Base-by-base conservation (phyloP, 2,329 filamentous ascomycete species). In the Penicillium sp. region DNA sequence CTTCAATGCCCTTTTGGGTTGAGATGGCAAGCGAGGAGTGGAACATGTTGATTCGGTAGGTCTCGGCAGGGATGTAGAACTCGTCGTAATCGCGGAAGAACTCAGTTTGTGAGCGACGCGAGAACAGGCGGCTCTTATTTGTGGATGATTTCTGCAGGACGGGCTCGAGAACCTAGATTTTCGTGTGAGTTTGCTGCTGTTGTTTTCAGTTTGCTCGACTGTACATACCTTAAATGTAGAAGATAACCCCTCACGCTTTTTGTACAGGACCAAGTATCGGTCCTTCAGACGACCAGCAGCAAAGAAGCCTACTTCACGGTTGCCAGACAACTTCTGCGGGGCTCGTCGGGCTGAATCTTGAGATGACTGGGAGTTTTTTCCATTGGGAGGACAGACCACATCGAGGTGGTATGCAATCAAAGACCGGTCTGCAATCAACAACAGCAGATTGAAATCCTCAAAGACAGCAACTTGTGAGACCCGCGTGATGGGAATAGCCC, bases 51-150 rank as follows among this genome's bases (percentile, higher is more conserved):
- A 99, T 89, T 46, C 90, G 91, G 74, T 89, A 96, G 73, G 92
- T 97, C 71, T 99, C 95, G 2, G 90, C 88, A 0, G 94, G 94
- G 65, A 99, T 92, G 76, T 97, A 99, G 76, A 99, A 99, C 65
- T 97, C 94, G 77, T 99, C 94, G 72, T 92, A 99, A 70, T 99
- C 94, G 60, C 94, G 89, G 85, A 97, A 99, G 66, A 93, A 93
- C 66, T 99, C 94, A 0, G 93, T 97, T 57, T 84, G 86, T 20
- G 91, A 91, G 31, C 82, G 81, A 10, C 83, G 83, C 18, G 86
- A 79, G 7, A 85, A 86, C 61, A 88, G 79, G 9, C 90, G 86
- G 5, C 86, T 84, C 66, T 88, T 90, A 78, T 89, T 93, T 69
- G 96, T 90, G 0, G 89, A 87, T 1, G 92, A 89, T 71, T 96